Base-by-base conservation (phyloP, 1,284 basidiomycete genomes). In the Earliella scabrosa region DNA sequence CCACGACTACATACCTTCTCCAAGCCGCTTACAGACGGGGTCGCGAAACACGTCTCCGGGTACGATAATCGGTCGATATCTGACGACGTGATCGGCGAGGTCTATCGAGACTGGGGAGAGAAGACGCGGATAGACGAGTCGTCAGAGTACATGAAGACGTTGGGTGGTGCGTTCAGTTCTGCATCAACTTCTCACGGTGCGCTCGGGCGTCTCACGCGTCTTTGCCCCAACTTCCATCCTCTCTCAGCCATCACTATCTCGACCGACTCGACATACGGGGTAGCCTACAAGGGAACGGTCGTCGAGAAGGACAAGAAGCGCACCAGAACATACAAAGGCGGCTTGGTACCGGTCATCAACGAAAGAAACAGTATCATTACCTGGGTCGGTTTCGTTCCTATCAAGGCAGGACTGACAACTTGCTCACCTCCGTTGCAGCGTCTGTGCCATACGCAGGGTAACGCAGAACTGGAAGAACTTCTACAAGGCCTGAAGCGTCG, bases 381-480 rank as follows among this genome's bases (percentile, higher is more conserved):
- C n/a, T n/a, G n/a, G n/a, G n/a, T n/a, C n/a, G n/a, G n/a, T n/a
- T n/a, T n/a, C n/a, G n/a, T n/a, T n/a, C n/a, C n/a, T n/a, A n/a
- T n/a, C n/a, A n/a, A n/a, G n/a, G n/a, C n/a, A n/a, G n/a, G n/a
- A n/a, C n/a, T n/a, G n/a, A n/a, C n/a, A n/a, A 45, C 21, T 16
- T 29, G n/a, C 21, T 24, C 8, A 13, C 40, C 10, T 43, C 20
- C 26, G 1, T 26, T 5, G 9, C 27, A 56, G 54, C 45, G 44
- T 3, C 51, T 50, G 4, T 56, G 54, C n/a, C 49, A 47, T 9
- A 46, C 54, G 0, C 44, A 51, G 26, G 26, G 18, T 41, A 35
- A 35, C 5, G 61, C 54, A 13, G 59, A 67, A 20, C 61, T 66
- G 1, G 44, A 45, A 3, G 64, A 68, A 36, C 39, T 64, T 1